Percentiles rank a stretch among this genome's conserved stretches.
Evolutionary conservation across 371 early-diverging fungal species (phyloP).

Genomic region (Mortierella sp.): DNA sequence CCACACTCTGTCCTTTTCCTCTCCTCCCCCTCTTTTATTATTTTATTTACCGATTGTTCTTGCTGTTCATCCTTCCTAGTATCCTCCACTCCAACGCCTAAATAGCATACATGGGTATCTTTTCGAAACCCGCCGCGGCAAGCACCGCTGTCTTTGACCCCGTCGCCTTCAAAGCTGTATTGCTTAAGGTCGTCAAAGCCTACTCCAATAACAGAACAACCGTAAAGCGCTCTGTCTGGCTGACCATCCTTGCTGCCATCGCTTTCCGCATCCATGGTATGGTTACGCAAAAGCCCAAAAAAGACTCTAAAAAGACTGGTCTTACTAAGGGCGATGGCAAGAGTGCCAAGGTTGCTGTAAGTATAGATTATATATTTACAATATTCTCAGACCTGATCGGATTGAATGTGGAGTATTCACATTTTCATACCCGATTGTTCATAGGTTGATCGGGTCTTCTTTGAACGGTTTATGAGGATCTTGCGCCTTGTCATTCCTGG

Average conservation of each 20-base stretch:
- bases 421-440: background rate
- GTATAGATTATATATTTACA: background rate
- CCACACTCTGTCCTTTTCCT: background rate
- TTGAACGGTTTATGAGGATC: slow-evolving; percentile 74
- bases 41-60: background rate
- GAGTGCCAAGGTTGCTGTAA: slow-evolving; percentile 52
- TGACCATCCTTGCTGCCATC: slow-evolving; percentile 48
- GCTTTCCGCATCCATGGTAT: slow-evolving; percentile 54
- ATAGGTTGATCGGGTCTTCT: slow-evolving; percentile 84
- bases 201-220: slow-evolving; percentile 54
- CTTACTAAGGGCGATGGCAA: slow-evolving; percentile 46
- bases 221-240: slow-evolving; percentile 57
- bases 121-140: slow-evolving; percentile 54
- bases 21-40: background rate
- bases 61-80: background rate
- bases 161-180: slow-evolving; percentile 46
- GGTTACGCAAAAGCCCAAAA: slow-evolving; percentile 45
- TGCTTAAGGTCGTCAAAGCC: slow-evolving; percentile 45
- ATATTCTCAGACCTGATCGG: background rate
- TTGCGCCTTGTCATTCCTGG: slow-evolving; percentile 86
- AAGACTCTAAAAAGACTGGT: slow-evolving; percentile 42
- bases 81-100: background rate
- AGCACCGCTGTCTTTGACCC: slow-evolving; percentile 53
- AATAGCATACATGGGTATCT: slow-evolving; percentile 45
- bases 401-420: background rate